Base-by-base conservation (phyloP, 176 grass and related monocot species). In the Microstegium vimineum region DNA sequence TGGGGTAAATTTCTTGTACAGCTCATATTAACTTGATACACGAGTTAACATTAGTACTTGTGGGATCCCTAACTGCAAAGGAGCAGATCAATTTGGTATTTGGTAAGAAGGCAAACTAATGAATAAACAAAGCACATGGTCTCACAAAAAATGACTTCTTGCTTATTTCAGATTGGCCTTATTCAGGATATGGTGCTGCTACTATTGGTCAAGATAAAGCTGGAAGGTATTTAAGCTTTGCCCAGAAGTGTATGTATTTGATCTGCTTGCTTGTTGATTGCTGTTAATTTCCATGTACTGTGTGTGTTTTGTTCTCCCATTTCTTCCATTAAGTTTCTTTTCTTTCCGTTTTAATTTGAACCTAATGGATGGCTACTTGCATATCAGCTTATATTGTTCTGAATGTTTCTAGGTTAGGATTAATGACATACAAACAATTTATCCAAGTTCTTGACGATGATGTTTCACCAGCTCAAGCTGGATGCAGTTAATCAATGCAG, bases 361-460 rank as follows among this genome's bases (percentile, higher is more conserved):
- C 26, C 47, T 68, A 4, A 69, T 35, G 25, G 2, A 60, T 46
- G 20, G 8, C 12, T 36, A 35, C 47, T 63, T 69, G 13, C 62
- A 75, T 69, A 37, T 23, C 31, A 38, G 45, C 15, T 69, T 70
- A 82, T 82, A 69, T 62, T n/a, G 63, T 77, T 77, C 64, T 52
- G 20, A 74, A 83, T 82, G 30, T 45, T 94, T 89, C 41, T 77
- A 94, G 94, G 72, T 84, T 86, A 90, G 94, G 91, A 34, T 81
- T 97, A 71, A 97, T 89, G 94, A 87, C 91, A 61, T 94, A 90
- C 69, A 97, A 97, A 79, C 89, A 97, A 31, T 92, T 97, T 84
- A 87, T 62, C 35, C 85, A 94, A 88, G 77, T 66, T 82, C 94
- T 97, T 85, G 94, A 97, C 80, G 91, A 94, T 92, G 94, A 97